Evolutionary conservation across 305 asterid species (phyloP).

Genomic region (Petunia hybrid): DNA sequence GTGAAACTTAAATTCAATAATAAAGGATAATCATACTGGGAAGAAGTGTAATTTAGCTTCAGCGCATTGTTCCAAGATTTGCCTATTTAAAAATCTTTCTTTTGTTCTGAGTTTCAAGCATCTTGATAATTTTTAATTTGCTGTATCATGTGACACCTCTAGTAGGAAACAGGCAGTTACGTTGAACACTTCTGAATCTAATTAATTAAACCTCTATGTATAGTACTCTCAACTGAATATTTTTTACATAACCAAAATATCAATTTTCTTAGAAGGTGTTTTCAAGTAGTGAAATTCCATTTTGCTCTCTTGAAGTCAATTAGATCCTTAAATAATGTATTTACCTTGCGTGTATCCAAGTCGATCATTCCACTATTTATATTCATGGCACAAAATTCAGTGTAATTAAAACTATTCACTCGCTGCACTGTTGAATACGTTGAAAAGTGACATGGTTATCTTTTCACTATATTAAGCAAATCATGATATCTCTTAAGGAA

Average conservation of each 20-base stretch:
- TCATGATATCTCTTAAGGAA: neutral
- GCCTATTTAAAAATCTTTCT: neutral
- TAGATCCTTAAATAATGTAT: neutral
- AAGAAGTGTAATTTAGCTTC: conserved; percentile 43
- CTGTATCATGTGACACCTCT: conserved; percentile 50
- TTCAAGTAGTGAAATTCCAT: neutral
- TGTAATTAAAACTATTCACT: neutral
- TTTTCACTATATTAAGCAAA: neutral
- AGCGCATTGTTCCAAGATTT: conserved; percentile 35
- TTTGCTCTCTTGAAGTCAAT: neutral
- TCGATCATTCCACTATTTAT: neutral
- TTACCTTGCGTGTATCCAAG: neutral
- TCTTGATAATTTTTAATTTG: conserved; percentile 40
- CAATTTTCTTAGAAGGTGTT: neutral
- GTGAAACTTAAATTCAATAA: conserved; percentile 46
- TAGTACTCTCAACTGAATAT: neutral
- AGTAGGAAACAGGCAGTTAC: conserved; percentile 34
- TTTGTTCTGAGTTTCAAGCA: conserved; percentile 38
- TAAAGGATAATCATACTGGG: conserved; percentile 42
- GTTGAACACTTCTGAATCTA: conserved; percentile 16
- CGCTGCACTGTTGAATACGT: neutral
- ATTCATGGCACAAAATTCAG: neutral
- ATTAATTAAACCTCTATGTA: neutral
- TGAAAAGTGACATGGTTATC: neutral
- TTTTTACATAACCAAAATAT: neutral